Evolutionary conservation across 805 yeast genomes (phyloP), one percentile per base, ranked within the genome.

Genomic region (Hermanozyma aechmeae): DNA sequence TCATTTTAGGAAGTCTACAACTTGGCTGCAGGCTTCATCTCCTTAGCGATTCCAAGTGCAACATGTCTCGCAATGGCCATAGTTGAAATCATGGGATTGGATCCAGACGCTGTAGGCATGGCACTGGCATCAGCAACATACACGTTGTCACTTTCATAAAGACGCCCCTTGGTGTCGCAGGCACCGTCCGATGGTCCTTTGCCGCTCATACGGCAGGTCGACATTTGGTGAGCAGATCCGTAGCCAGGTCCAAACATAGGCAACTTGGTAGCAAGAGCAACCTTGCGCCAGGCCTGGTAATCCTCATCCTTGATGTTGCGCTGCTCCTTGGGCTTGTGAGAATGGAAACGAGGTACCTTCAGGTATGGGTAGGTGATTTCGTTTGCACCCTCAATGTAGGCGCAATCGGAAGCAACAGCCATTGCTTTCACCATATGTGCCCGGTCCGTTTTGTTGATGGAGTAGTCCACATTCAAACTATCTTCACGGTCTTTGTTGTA

Each of bases 171-270:
- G 6, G 37, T 40, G 33, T 65, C 68, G 24, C 60, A 58, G 4
- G 73, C 72, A 3, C 70, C 68, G 27, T 58, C 38, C 7, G 33
- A 27, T 9, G 73, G 64, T 4, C 64, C 65, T 32, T 56, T 53
- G 6, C 73, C 72, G n/a, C 58, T 45, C 60, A 69, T 67, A 28
- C 75, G 55, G 46, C 74, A 67, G 7, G 66, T 41, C 25, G 65
- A 55, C 75, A 70, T 69, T 44, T 70, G 76, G 45, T 70, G 76
- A 11, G 76, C 76, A 2, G 64, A 51, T 10, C 74, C 76, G 32
- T 53, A 49, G 3, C 47, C 27, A 4, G 56, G 34, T 4, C 57
- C 58, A 30, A 42, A 60, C n/a, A 32, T 5, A 11, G 46, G 42
- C 28, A 59, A 39, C 5, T 53, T 51, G 12, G 42, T 42, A n/a